Evolutionary conservation across 257 asterid genomes (phyloP), one percentile per base, ranked within the genome.

Genomic region (Haberlea rhodopensis): DNA sequence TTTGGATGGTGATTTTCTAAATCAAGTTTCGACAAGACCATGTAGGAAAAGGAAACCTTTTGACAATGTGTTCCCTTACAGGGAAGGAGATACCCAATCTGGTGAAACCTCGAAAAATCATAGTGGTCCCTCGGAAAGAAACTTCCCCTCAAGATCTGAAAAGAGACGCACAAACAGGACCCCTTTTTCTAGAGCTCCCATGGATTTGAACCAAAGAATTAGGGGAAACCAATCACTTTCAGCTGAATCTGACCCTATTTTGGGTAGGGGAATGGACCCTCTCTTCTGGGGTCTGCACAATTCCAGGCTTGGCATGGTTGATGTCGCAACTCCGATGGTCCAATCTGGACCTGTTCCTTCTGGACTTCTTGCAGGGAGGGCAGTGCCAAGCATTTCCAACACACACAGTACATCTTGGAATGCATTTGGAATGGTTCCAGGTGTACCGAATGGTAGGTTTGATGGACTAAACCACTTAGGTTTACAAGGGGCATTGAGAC

Each of bases 351-450:
- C 79, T 70, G 72, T 82, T 61, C 90, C 83, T 57, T 76, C 95
- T 51, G 80, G 74, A 52, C 52, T 87, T 68, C 88, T 84, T 87
- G 73, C 85, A 51, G 96, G 94, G 57, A 88, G 92, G 79, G 96
- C 90, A 66, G 23, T 88, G 61, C 79, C 90, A 51, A 82, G 71
- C 72, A 78, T 81, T 73, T 60, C 95, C 59, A 74, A 72, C 74
- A 72, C 83, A 62, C 96, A 69, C 40, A 67, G 67, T 68, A 55
- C 86, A 46, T 71, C 94, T 59, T 89, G 98, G 95, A 76, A 76
- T 81, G 78, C 90, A 65, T 92, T 77, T 82, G 97, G 96, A 66
- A 63, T 94, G 81, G 78, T 86, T 72, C 95, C 94, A 57, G 91
- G 90, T 66, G 57, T 94, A 60, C 89, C 89, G 28, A 87, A 80